Evolutionary conservation across 257 asterid genomes (phyloP).

Genomic region (Solanum rostratum): DNA sequence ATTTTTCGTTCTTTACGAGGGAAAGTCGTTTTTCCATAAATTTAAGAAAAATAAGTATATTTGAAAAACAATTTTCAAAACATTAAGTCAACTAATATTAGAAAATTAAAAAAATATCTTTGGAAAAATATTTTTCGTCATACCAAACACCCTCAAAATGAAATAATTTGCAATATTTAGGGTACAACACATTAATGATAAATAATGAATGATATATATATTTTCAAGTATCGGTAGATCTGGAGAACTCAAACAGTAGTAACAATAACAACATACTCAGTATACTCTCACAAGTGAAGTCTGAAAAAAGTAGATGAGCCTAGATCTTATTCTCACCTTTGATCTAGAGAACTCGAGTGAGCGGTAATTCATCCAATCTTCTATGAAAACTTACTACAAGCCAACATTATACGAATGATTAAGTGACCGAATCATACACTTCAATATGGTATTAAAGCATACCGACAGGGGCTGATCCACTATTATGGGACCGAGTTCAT

Average conservation of each 20-base stretch:
- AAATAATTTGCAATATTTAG: background rate
- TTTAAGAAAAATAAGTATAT: no score
- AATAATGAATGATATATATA: no score
- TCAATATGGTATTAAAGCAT: background rate
- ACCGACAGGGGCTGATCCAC: background rate
- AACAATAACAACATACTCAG: background rate
- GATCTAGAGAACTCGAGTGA: background rate
- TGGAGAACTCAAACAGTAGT: background rate
- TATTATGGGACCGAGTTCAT: background rate
- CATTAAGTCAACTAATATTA: no score
- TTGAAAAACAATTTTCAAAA: no score
- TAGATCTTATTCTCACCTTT: background rate
- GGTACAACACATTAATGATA: background rate
- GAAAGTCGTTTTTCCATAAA: no score
- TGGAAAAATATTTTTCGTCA: no score
- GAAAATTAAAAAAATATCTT: no score
- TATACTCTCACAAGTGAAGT: background rate
- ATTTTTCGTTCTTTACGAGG: no score
- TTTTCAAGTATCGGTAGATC: background rate
- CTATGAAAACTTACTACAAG: background rate
- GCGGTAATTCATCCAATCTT: background rate
- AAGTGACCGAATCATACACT: background rate
- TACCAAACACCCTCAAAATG: background rate
- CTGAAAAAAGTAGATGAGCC: rapidly evolving
- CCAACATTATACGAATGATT: background rate